Base-by-base conservation (phyloP, 805 yeast genomes). In the Saccharomyces kudriavzevii region DNA sequence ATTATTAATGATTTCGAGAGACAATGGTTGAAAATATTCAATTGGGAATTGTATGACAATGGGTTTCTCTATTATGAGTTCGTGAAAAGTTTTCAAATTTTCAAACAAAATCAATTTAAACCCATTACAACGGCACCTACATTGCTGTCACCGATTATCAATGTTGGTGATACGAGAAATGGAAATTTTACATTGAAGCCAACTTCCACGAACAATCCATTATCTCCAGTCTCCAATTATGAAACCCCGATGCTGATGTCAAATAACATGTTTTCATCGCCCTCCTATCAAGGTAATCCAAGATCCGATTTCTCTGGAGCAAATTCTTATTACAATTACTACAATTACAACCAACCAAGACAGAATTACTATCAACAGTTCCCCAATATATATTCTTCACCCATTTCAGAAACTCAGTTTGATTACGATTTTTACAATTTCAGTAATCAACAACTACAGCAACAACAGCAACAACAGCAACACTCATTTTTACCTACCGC, bases 1-100 rank as follows among this genome's bases (percentile, higher is more conserved):
- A 70, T 77, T 35, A 77, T 92, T 57, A 89, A 91, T 63, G 63
- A 67, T 17, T 72, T 81, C 56, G 99, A 92, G 73, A 79, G 79
- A 52, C 74, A 73, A 47, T 92, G 95, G 92, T 76, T 89, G 55
- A 62, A 66, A 9, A 74, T 75, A 31, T 75, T 84, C 50, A 71
- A 81, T 55, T 85, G 89, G 88, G 77, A 75, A 62, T 71, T 85
- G 53, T 78, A 73, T 57, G 72, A 74, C 40, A 69, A 65, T 51
- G 68, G 65, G 43, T 67, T 68, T 43, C 51, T 54, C 9, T 50
- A 56, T 4, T 65, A 65, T 47, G 60, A 59, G 5, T 66, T 63
- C 25, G 54, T 57, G 13, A 52, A 55, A 14, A 58, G 65, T 4
- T 66, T 60, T 54, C 60, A 62, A 28, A 55, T 58, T 10, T 66